Base-by-base conservation (phyloP, 768 basidiomycete genomes). In the Tephrocybe sp. region DNA sequence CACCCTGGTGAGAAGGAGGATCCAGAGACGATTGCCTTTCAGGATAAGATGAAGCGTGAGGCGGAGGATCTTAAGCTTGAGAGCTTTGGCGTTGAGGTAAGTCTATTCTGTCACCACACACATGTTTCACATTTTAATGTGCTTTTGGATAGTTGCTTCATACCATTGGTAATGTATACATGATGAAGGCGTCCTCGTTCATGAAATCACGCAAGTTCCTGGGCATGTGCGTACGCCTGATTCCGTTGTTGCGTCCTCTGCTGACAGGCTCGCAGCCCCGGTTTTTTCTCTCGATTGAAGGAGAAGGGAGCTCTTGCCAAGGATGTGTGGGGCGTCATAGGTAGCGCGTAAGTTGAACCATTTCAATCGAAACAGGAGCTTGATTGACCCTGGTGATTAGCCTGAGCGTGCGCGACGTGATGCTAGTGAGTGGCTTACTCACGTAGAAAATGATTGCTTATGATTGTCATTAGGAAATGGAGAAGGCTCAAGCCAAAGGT, bases 261-360 rank as follows among this genome's bases (percentile, higher is more conserved):
- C 27, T 29, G 5, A 29, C 11, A 29, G n/a, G n/a, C 11, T 29
- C n/a, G 44, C 50, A 88, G 86, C 50, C 86, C 87, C 6, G 94
- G 94, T 15, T 95, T 97, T 73, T 93, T 91, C 71, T 90, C 94
- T 25, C 81, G 88, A 27, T 66, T 99, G 60, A 98, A 95, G 69
- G 97, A 99, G 69, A 94, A 94, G 67, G 93, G 92, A 4, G 68
- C 89, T 0, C 75, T 94, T 45, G 88, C 94, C 22, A 98, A 98
- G 67, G 97, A 99, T 57, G 90, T 94, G 0, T 98, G 92, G 88
- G 94, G 93, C 13, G 88, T 98, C 52, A 88, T 98, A 52, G 91
- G 92, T 29, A 93, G 91, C 75, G 95, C 95, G 85, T 94, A 69
- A 71, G 91, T 75, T 24, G 52, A 25, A 33, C 34, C 22, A 34